A percentile compares a stretch with the other conserved stretches of the same genome.
These are phyloP conservation scores for Polysphondylium violaceum DNA, from an alignment of 78 protist species.

Conservation along the genomic window DNA sequence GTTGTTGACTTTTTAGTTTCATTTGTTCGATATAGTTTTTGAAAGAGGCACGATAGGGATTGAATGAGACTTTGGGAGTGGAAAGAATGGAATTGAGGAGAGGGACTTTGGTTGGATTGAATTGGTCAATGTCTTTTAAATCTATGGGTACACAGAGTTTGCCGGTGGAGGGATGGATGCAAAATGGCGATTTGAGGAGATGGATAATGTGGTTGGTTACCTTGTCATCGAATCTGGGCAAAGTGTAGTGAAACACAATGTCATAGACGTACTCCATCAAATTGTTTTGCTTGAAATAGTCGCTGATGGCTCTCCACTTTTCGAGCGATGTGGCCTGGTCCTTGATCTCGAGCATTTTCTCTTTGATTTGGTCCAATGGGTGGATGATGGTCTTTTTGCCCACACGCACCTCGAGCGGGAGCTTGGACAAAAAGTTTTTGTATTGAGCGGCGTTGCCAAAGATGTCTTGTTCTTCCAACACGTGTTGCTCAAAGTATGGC, in stretches of 20 bases:
- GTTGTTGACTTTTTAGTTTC: neutral
- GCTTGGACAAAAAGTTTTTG: neutral
- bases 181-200: constrained; percentile 97
- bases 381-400: neutral
- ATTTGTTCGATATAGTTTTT: constrained; percentile 17
- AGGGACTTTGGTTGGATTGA: constrained; percentile 52
- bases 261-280: constrained; percentile 24
- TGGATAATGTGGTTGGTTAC: constrained; percentile 95
- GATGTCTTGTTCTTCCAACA: constrained; percentile 63
- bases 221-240: constrained; percentile 96
- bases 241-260: constrained; percentile 86
- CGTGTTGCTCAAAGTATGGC: constrained; percentile 53
- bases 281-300: neutral
- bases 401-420: neutral
- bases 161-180: constrained; percentile 97
- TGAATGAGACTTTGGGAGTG: constrained; percentile 10
- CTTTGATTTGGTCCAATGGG: neutral
- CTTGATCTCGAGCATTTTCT: neutral
- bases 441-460: constrained; percentile 29
- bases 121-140: constrained; percentile 4
- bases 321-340: neutral
- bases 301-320: constrained; percentile 37
- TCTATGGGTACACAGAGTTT: constrained; percentile 80
- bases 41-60: neutral
- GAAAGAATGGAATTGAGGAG: neutral